These are phyloP conservation scores for Stemphylium lycopersici DNA, from an alignment of 2,329 filamentous ascomycete genomes.

Conservation along the genomic window DNA sequence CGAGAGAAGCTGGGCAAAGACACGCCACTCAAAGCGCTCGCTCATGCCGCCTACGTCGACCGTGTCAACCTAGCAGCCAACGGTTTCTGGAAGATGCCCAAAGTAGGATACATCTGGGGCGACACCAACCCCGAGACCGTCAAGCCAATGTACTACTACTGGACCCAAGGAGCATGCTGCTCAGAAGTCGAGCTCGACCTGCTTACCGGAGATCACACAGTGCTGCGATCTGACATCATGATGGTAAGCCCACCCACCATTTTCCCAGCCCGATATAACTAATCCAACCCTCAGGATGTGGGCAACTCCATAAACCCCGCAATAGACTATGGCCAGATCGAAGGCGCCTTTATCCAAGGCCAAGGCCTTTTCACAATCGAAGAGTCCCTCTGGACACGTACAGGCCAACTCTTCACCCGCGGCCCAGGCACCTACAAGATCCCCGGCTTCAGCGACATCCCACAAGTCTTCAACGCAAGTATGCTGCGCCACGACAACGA, in stretches of 20 bases:
- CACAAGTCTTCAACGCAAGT: conserved; percentile 81
- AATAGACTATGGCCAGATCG: conserved; percentile 82
- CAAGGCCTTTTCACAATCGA: conserved; percentile 80
- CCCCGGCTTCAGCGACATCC: conserved; percentile 85
- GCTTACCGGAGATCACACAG: conserved; percentile 90
- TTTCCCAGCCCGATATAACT: neutral
- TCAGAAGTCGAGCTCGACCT: conserved; percentile 92
- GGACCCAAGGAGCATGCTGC: conserved; percentile 82
- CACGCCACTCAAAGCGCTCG: conserved; percentile 83
- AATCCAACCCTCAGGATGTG: conserved; percentile 64
- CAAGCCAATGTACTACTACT: conserved; percentile 91
- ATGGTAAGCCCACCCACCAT: conserved; percentile 61
- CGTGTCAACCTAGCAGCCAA: conserved; percentile 93
- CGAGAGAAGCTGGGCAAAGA: conserved; percentile 77
- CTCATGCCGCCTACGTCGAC: conserved; percentile 90
- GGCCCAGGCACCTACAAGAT: conserved; percentile 81
- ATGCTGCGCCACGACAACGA: conserved; percentile 72
- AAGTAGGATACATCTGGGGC: conserved; percentile 92
- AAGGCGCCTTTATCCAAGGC: conserved; percentile 80
- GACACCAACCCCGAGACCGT: conserved; percentile 41
- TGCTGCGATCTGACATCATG: conserved; percentile 84
- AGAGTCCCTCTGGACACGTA: conserved; percentile 71
- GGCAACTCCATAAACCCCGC: conserved; percentile 78
- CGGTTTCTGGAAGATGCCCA: conserved; percentile 95
- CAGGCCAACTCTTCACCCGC: conserved; percentile 67